phyloP scores from a whole-genome alignment of 1,284 basidiomycete species.

The Ganoderma meredithae region DNA sequence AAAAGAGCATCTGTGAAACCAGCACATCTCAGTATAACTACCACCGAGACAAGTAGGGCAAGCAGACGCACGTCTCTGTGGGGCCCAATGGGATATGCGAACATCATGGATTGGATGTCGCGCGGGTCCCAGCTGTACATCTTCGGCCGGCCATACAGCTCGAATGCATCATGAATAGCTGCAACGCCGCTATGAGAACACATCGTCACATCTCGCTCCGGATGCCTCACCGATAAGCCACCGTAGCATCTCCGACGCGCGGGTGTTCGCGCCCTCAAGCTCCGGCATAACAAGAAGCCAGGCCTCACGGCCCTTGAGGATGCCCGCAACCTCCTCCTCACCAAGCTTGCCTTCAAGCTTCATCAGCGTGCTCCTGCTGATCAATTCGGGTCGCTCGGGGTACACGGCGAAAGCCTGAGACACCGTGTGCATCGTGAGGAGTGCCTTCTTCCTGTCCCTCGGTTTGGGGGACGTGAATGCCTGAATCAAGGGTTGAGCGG shows the following conservation, averaged over 20 bases:
- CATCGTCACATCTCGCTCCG: conserved; percentile 20
- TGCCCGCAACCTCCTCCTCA: conserved; percentile 74
- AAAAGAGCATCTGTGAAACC: conserved; percentile 75
- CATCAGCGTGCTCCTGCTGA: conserved; percentile 86
- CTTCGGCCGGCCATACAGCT: conserved; percentile 85
- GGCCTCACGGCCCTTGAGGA: conserved; percentile 72
- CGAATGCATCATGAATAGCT: conserved; percentile 89
- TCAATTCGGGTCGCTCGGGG: conserved; percentile 93
- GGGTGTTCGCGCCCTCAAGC: conserved; percentile 54
- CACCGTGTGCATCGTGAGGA: conserved; percentile 64
- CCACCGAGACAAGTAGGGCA: background rate
- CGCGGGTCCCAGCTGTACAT: conserved; percentile 89
- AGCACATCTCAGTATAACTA: conserved; percentile 17
- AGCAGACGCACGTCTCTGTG: conserved; percentile 67
- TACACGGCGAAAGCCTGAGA: conserved; percentile 89
- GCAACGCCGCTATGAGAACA: conserved; percentile 31
- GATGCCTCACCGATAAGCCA: conserved; percentile 87
- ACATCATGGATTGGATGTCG: conserved; percentile 80
- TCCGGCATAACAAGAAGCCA: conserved; percentile 93
- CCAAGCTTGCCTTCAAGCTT: conserved; percentile 87
- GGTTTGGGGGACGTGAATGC: conserved; percentile 69
- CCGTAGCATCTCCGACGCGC: conserved; percentile 86
- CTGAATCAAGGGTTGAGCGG: conserved; percentile 57
- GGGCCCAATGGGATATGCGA: conserved; percentile 82
- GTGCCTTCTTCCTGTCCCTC: conserved; percentile 73